Evolutionary conservation across 805 yeast species (phyloP).

Genomic region (Scheffersomyces coipomensis): DNA sequence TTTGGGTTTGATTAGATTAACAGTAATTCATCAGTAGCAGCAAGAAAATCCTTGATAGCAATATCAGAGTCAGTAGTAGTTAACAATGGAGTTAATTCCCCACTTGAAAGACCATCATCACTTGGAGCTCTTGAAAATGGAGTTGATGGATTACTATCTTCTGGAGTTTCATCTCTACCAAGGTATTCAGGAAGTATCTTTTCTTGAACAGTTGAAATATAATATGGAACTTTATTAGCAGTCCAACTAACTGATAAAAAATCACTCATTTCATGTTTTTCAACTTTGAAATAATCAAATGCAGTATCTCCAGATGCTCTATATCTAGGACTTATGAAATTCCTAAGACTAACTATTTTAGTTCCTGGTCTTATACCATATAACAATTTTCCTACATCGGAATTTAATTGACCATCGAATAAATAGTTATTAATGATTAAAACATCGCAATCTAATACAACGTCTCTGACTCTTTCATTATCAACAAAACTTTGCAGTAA

Average conservation of each 20-base stretch:
- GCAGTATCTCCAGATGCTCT: slow-evolving; percentile 58
- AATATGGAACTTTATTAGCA: slow-evolving; percentile 76
- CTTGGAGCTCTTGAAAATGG: neutral
- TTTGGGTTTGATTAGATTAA: too few relatives aligned
- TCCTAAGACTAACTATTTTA: slow-evolving; percentile 74
- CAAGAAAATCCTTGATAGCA: too few relatives aligned
- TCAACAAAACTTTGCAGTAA: slow-evolving; percentile 70
- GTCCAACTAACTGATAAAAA: slow-evolving; percentile 89
- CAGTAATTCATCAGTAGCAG: too few relatives aligned
- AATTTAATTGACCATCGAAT: slow-evolving; percentile 74
- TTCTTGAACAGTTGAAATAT: slow-evolving; percentile 64
- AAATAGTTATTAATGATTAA: slow-evolving; percentile 80
- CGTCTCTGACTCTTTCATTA: slow-evolving; percentile 52
- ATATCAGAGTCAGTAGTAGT: neutral
- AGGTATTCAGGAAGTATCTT: slow-evolving; percentile 34
- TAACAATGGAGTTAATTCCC: neutral
- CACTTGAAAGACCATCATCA: neutral
- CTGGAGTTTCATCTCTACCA: slow-evolving; percentile 3
- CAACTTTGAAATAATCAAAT: slow-evolving; percentile 63
- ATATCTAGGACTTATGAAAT: slow-evolving; percentile 76
- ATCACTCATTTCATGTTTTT: slow-evolving; percentile 57
- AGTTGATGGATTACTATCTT: slow-evolving; percentile 1
- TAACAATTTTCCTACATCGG: slow-evolving; percentile 63
- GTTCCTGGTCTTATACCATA: slow-evolving; percentile 68
- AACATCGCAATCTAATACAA: slow-evolving; percentile 64